phyloP scores from a whole-genome alignment of 306 rosid species.

The Vigna angularis region DNA sequence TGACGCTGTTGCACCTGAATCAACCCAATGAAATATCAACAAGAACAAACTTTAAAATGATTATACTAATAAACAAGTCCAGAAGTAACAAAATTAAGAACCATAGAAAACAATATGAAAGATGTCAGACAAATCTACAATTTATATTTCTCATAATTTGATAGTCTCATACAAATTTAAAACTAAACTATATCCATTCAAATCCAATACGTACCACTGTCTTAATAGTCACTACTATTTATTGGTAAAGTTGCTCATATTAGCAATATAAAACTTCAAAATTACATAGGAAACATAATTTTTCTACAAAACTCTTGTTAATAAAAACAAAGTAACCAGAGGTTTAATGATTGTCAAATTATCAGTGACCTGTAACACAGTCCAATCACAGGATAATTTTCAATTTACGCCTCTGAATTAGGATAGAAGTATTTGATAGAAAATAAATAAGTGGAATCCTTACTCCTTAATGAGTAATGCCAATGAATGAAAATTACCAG shows the following conservation, averaged over 20 bases:
- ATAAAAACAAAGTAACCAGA: constrained; percentile 23
- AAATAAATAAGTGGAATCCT: constrained; percentile 28
- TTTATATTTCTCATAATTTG: constrained; percentile 1
- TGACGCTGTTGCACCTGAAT: constrained; percentile 89
- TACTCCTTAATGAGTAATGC: constrained; percentile 6
- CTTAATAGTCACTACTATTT: constrained; percentile 35
- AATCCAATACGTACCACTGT: constrained; percentile 30
- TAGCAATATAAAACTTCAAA: background rate
- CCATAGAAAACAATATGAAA: constrained; percentile 20
- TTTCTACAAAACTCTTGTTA: constrained; percentile 18
- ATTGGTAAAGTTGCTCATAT: background rate
- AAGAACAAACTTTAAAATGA: constrained; percentile 22
- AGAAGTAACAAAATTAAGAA: constrained; percentile 35
- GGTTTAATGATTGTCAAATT: constrained; percentile 31
- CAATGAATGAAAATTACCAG: constrained; percentile 67
- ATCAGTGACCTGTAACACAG: constrained; percentile 27
- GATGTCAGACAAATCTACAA: constrained; percentile 32
- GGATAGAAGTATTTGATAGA: constrained; percentile 6
- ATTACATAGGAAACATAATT: background rate
- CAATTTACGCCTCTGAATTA: constrained; percentile 27
- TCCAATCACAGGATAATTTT: constrained; percentile 34
- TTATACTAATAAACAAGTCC: constrained; percentile 18
- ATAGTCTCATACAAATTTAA: background rate
- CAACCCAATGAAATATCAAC: constrained; percentile 41
- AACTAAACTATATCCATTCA: constrained; percentile 34